Evolutionary conservation across 192 early-diverging fungal genomes (phyloP).

Genomic region (Coemansia erecta): DNA sequence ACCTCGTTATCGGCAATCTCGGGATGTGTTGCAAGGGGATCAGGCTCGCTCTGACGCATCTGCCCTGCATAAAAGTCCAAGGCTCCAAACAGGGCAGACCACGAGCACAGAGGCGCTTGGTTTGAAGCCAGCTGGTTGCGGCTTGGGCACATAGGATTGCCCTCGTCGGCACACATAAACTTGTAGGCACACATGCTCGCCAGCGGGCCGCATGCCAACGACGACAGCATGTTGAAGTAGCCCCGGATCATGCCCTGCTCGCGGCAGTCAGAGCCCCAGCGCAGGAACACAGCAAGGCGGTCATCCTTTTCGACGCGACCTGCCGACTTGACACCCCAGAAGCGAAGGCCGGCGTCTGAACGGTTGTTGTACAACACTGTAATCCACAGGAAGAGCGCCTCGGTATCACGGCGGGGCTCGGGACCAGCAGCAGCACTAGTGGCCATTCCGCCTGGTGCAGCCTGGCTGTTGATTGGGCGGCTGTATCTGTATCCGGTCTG

Average conservation of each 20-base stretch:
- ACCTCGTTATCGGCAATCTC: constrained; percentile 76
- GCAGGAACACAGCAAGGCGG: constrained; percentile 60
- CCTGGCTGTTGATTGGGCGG: constrained; percentile 17
- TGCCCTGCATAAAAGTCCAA: constrained; percentile 64
- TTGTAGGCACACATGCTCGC: constrained; percentile 61
- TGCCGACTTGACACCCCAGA: constrained; percentile 56
- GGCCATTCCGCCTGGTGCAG: constrained; percentile 1
- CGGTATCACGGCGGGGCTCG: constrained; percentile 57
- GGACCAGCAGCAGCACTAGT: constrained; percentile 22
- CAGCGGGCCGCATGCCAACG: constrained; percentile 74
- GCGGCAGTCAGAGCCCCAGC: constrained; percentile 63
- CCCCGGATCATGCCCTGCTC: constrained; percentile 62
- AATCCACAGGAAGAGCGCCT: constrained; percentile 71
- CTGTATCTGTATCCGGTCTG: constrained; percentile 36
- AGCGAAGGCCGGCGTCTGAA: constrained; percentile 70
- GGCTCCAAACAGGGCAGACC: constrained; percentile 74
- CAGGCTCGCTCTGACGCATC: constrained; percentile 46
- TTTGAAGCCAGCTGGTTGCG: constrained; percentile 33
- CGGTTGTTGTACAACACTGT: constrained; percentile 71
- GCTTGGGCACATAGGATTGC: constrained; percentile 33
- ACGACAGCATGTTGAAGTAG: constrained; percentile 79
- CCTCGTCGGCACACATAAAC: constrained; percentile 50
- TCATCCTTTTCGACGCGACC: constrained; percentile 46
- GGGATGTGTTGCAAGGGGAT: constrained; percentile 20
- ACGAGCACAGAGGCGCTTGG: constrained; percentile 65